Evolutionary conservation across 2,329 filamentous ascomycete genomes (phyloP), one percentile per base, ranked within the genome.

Genomic region (Fusarium oxysporum): DNA sequence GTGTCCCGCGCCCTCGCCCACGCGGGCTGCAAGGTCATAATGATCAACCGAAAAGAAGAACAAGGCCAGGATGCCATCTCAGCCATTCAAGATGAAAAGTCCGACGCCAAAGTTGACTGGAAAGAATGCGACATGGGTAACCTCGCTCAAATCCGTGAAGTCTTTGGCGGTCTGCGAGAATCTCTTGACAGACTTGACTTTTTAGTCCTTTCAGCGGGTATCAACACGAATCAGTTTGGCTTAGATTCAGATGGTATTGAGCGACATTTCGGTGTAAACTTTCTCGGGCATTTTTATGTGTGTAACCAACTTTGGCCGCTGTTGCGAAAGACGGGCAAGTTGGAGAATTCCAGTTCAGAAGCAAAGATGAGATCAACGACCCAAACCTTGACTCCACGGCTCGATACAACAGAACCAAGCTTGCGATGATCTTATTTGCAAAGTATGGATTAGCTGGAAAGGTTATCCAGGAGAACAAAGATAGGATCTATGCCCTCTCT

Each of bases 221-320:
- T 86, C 66, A 85, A 85, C 68, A 79, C 78, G 0, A 84, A 83
- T 57, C 76, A 81, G 61, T 85, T 80, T 72, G 80, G 74, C 3
- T 61, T 81, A 2, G 81, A 82, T 21, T 44, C 72, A 1, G 84
- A 86, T 54, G 80, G 81, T 0, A 83, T 85, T 54, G 85, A 86
- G 40, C 78, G 82, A 8, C 81, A 83, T 63, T 86, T 86, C 68
- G 80, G 80, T 2, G 83, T 86, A 8, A 86, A 86, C 57, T 85
- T 79, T 65, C 78, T 86, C 2, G 84, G 83, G 1, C 83, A 86
- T 19, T 85, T 82, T 65, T 85, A 85, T 62, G 82, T 47, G 1
- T 71, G 68, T 6, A 71, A 71, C 1, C 66, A 80, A 45, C 78
- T 86, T 1, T 86, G 82, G 77, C 83, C 84, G 12, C 62, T 85